Evolutionary conservation across 2,329 filamentous ascomycete genomes (phyloP).

Genomic region (Simplicillium sp.): DNA sequence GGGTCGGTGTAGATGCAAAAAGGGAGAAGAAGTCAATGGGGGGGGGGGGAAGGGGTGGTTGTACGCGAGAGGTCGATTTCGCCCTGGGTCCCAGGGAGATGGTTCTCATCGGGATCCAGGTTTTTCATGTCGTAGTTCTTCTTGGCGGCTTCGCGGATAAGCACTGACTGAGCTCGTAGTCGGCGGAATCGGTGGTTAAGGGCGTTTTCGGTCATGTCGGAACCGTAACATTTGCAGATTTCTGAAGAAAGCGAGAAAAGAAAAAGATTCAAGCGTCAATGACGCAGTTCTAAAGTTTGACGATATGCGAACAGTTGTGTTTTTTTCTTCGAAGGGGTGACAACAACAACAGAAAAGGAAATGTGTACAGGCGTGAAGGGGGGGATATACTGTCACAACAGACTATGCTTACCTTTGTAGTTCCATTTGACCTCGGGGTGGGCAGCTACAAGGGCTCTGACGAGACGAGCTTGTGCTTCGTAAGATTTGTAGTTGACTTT

Average conservation of each 20-base stretch:
- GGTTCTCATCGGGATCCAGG: conserved; percentile 22
- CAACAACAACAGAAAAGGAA: too few species aligned
- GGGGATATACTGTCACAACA: neutral
- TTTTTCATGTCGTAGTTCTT: conserved; percentile 31
- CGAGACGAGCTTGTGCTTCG: conserved; percentile 49
- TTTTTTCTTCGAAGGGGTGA: too few species aligned
- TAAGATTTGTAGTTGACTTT: conserved; percentile 50
- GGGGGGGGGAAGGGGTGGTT: conserved; percentile 6
- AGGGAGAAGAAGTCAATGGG: neutral
- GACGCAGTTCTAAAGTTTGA: neutral
- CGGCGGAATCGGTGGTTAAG: conserved; percentile 43
- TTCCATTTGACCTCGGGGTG: conserved; percentile 45
- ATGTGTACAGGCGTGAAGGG: neutral
- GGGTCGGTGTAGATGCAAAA: neutral
- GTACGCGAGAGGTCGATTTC: conserved; percentile 31
- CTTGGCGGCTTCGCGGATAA: conserved; percentile 24
- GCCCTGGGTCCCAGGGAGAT: conserved; percentile 27
- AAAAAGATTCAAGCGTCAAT: neutral
- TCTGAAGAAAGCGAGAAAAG: conserved; percentile 20
- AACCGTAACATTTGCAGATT: conserved; percentile 36
- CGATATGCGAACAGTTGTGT: too few species aligned
- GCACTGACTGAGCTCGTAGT: conserved; percentile 29
- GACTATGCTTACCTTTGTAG: conserved; percentile 44
- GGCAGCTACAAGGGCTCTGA: conserved; percentile 52
- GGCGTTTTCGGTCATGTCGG: conserved; percentile 35